These are phyloP conservation scores for Aspergillus ibericus DNA, from an alignment of 2,329 filamentous ascomycete genomes.

Conservation along the genomic window DNA sequence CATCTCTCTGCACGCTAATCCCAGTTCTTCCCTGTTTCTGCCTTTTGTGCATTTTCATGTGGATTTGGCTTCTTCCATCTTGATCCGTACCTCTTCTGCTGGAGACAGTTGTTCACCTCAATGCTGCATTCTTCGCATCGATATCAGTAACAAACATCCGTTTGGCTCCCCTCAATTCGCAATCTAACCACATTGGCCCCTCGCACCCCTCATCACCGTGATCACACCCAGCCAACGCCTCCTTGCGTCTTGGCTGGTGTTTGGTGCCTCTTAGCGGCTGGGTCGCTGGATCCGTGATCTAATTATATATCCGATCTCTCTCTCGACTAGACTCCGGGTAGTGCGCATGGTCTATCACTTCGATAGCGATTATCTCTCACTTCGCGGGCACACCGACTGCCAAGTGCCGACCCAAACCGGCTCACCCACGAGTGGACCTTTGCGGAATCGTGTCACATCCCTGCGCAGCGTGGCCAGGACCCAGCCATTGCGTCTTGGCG, in stretches of 20 bases:
- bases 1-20: constrained; percentile 6
- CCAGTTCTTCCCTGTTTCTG: background rate
- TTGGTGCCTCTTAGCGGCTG: constrained; percentile 5
- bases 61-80: background rate
- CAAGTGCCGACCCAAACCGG: constrained; percentile 5
- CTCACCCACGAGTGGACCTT: constrained; percentile 1
- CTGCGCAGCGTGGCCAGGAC: constrained; percentile 10
- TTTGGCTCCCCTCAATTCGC: background rate
- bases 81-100: background rate
- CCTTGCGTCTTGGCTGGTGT: constrained; percentile 14
- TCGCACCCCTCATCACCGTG: background rate
- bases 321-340: constrained; percentile 10
- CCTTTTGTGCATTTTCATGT: constrained; percentile 2
- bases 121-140: no score
- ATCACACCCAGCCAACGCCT: constrained; percentile 1
- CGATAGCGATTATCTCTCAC: constrained; percentile 5
- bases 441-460: constrained; percentile 1
- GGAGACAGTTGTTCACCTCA: background rate
- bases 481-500: constrained; percentile 11
- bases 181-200: background rate
- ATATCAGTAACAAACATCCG: no score
- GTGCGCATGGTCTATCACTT: constrained; percentile 15
- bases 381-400: constrained; percentile 1
- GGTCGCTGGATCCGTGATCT: constrained; percentile 18
- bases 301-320: constrained; percentile 26